Evolutionary conservation across 1,284 basidiomycete species (phyloP), one percentile per base, ranked within the genome.

Genomic region (Farysia itapuensis): DNA sequence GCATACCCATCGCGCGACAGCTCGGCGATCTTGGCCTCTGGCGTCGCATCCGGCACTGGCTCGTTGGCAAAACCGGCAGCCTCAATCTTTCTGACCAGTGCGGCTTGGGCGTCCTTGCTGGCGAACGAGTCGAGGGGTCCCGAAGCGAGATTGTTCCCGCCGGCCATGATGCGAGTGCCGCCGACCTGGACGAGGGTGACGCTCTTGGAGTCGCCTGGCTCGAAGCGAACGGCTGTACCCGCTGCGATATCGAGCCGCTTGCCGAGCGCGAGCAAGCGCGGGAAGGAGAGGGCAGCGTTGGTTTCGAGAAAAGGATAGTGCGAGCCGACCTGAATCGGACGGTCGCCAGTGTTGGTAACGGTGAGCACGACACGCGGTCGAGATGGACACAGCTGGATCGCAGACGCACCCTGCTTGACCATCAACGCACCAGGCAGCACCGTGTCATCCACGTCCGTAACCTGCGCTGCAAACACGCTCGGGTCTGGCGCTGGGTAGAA

Each of bases 141-240:
- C 2, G 52, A 28, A 4, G 64, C 61, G n/a, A 96, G 79, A 1
- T 80, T 78, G 72, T 92, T 94, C 0, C 94, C 91, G 4, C 94
- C 59, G 6, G 59, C 59, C 6, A 63, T 84, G 34, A 84, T 77
- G 66, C 84, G 83, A 1, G 78, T 77, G 0, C 93, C 94, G 12
- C 84, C 87, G 32, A 95, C 88, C 18, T 84, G 78, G 44, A 90
- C 89, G 4, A 98, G 83, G 0, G 83, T 84, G 22, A 97, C 89
- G 0, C 87, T 86, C 79, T 91, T 92, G 21, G 79, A 77, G 69
- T 95, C 90, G 7, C 92, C 92, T 0, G 95, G 94, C 75, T 99
- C 95, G 75, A 98, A 98, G 15, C 95, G 85, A 5, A 96, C 88
- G 2, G 95, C 93, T 0, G 92, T 97, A 6, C 91, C 94, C 0